These are phyloP conservation scores for Cyclostephanos invisitatus DNA, from an alignment of 108 stramenopile genomes.

Conservation along the genomic window DNA sequence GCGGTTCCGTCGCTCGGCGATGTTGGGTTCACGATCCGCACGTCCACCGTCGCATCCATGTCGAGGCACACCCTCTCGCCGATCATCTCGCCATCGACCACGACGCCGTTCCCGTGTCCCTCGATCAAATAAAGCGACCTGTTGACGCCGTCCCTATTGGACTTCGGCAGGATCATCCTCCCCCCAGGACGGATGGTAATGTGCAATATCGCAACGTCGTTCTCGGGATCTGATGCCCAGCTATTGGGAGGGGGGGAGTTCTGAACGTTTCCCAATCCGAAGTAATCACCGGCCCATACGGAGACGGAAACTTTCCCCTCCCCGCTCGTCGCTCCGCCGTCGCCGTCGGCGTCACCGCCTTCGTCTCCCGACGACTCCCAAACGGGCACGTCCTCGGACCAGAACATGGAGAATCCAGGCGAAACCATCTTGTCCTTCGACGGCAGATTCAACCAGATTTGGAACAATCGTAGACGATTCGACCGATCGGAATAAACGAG, in stretches of 20 bases:
- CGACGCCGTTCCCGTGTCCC: slow-evolving; percentile 44
- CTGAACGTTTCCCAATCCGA: slow-evolving; percentile 12
- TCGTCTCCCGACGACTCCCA: slow-evolving; percentile 16
- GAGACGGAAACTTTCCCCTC: slow-evolving; percentile 48
- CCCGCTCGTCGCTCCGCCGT: too few relatives aligned
- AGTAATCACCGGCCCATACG: slow-evolving; percentile 65
- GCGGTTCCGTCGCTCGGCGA: neutral
- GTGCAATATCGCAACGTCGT: slow-evolving; percentile 68
- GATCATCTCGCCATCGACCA: slow-evolving; percentile 40
- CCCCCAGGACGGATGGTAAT: slow-evolving; percentile 61
- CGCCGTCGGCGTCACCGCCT: too few relatives aligned
- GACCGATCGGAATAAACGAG: slow-evolving; percentile 40
- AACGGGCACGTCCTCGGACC: slow-evolving; percentile 63
- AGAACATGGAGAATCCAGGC: slow-evolving; percentile 83
- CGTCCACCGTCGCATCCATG: slow-evolving; percentile 51
- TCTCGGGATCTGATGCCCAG: slow-evolving; percentile 61
- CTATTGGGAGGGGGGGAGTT: slow-evolving; percentile 60
- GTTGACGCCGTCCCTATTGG: slow-evolving; percentile 46
- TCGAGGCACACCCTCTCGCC: slow-evolving; percentile 37
- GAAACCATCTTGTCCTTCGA: slow-evolving; percentile 67
- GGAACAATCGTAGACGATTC: slow-evolving; percentile 59
- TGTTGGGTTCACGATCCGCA: slow-evolving; percentile 53
- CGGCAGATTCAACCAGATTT: slow-evolving; percentile 90
- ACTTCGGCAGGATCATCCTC: slow-evolving; percentile 48
- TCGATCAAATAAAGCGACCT: slow-evolving; percentile 69